Percentiles rank a stretch among this genome's conserved stretches.
Evolutionary conservation across 2,329 filamentous ascomycete species (phyloP).

Genomic region (Septoria linicola): DNA sequence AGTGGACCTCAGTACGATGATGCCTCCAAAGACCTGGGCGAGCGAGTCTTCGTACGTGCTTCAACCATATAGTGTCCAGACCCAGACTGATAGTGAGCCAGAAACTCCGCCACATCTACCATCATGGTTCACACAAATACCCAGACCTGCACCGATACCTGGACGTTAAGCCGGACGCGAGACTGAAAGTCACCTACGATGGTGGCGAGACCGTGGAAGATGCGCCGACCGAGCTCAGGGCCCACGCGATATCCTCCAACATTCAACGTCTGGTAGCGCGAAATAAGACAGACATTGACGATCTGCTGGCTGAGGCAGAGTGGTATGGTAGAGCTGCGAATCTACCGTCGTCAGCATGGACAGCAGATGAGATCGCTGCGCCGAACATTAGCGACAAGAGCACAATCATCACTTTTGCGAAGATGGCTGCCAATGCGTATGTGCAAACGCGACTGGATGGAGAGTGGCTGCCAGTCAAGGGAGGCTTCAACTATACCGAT

Average conservation of each 20-base stretch:
- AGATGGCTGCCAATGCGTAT: slow-evolving; percentile 89
- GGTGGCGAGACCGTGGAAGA: slow-evolving; percentile 39
- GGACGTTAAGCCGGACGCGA: slow-evolving; percentile 65
- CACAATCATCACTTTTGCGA: slow-evolving; percentile 78
- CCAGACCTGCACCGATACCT: slow-evolving; percentile 73
- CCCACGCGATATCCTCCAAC: slow-evolving; percentile 45
- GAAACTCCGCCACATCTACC: slow-evolving; percentile 83
- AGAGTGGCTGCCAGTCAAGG: slow-evolving; percentile 80
- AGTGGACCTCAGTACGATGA: neutral
- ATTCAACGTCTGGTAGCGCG: slow-evolving; percentile 84
- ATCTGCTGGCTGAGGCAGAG: slow-evolving; percentile 71
- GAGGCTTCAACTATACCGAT: slow-evolving; percentile 77
- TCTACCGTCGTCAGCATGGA: slow-evolving; percentile 76
- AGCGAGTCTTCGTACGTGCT: slow-evolving; percentile 16
- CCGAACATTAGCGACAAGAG: slow-evolving; percentile 84
- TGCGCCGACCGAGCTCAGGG: slow-evolving; percentile 47
- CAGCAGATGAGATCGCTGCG: slow-evolving; percentile 70
- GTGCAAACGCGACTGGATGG: slow-evolving; percentile 67
- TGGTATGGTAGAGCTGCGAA: slow-evolving; percentile 65
- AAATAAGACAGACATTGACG: slow-evolving; percentile 71
- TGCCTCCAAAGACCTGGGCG: slow-evolving; percentile 2
- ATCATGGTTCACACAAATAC: slow-evolving; percentile 80
- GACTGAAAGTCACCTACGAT: slow-evolving; percentile 30
- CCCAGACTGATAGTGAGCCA: slow-evolving; percentile 30
- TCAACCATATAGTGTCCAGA: no score